These are phyloP conservation scores for Vitis hybrid DNA, from an alignment of 177 flowering plant genomes.

Conservation along the genomic window DNA sequence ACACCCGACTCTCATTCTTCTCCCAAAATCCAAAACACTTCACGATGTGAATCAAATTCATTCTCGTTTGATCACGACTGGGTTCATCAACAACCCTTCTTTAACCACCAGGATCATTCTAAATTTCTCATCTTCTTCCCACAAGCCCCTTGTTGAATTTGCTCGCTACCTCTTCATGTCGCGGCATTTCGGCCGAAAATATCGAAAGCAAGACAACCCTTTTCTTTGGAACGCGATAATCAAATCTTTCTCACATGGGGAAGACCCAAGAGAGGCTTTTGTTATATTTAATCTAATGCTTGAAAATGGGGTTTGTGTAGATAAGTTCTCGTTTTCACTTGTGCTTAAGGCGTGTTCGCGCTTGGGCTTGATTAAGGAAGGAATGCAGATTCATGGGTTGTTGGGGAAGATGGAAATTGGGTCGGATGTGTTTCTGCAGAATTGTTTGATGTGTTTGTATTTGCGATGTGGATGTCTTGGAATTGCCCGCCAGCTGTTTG, in stretches of 20 bases:
- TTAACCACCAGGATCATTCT: constrained; percentile 51
- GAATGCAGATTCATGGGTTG: constrained; percentile 57
- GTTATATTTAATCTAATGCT: constrained; percentile 51
- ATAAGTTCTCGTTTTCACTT: constrained; percentile 51
- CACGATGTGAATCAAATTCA: constrained; percentile 61
- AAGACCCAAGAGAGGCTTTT: constrained; percentile 44
- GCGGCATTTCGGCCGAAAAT: constrained; percentile 9
- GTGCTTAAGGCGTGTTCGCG: constrained; percentile 63
- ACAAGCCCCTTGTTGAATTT: constrained; percentile 37
- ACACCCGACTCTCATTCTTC: constrained; percentile 35
- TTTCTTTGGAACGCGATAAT: constrained; percentile 69
- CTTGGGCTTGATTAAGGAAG: constrained; percentile 37
- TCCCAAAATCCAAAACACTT: constrained; percentile 44
- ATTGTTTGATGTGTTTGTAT: constrained; percentile 45
- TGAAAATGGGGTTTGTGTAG: constrained; percentile 37
- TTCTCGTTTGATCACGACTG: constrained; percentile 59
- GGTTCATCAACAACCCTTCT: constrained; percentile 38
- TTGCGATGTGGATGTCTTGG: constrained; percentile 39
- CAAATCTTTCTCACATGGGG: constrained; percentile 57
- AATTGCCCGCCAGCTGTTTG: constrained; percentile 47
- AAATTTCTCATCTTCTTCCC: constrained; percentile 42
- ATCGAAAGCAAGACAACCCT: constrained; percentile 28
- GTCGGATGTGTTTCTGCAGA: constrained; percentile 48
- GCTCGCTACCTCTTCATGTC: constrained; percentile 52
- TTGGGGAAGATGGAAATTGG: constrained; percentile 37